These are phyloP conservation scores for Neonectria sp. DNA, from an alignment of 2,329 filamentous ascomycete genomes.

Conservation along the genomic window DNA sequence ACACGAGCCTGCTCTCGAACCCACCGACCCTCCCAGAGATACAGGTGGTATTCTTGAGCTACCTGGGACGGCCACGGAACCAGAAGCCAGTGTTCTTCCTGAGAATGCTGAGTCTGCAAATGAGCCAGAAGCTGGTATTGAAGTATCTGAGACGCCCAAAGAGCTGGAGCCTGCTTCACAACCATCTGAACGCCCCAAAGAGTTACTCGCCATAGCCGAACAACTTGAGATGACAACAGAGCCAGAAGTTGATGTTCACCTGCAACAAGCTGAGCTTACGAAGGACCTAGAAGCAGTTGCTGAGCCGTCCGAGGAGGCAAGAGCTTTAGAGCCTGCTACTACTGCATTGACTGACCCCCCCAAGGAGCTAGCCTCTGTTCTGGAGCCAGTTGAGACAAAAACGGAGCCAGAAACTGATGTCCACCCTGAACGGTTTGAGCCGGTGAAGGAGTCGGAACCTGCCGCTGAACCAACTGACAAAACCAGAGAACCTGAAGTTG, in stretches of 20 bases:
- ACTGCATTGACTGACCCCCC: not conserved
- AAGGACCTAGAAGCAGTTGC: not conserved
- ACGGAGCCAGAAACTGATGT: not conserved
- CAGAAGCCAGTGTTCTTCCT: not conserved
- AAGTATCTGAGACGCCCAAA: not conserved
- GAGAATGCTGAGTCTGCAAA: not conserved
- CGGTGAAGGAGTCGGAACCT: not conserved
- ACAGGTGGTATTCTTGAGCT: not conserved
- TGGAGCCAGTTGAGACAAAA: not conserved
- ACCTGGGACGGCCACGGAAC: not conserved
- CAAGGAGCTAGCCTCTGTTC: not conserved
- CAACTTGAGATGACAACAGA: not conserved
- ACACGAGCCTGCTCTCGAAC: not conserved
- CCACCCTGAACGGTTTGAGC: not conserved
- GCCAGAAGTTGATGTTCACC: not conserved
- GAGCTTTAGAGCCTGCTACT: not conserved
- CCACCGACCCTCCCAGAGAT: not conserved
- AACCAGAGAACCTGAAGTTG: slow-evolving; percentile 3
- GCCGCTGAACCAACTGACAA: not conserved
- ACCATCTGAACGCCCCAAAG: not conserved
- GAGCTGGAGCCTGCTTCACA: not conserved
- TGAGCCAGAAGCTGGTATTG: not conserved
- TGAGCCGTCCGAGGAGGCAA: not conserved
- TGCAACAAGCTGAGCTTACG: not conserved
- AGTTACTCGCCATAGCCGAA: not conserved